These are phyloP conservation scores for Drosera spatulata DNA, from an alignment of 179 eudicot species.

Conservation along the genomic window DNA sequence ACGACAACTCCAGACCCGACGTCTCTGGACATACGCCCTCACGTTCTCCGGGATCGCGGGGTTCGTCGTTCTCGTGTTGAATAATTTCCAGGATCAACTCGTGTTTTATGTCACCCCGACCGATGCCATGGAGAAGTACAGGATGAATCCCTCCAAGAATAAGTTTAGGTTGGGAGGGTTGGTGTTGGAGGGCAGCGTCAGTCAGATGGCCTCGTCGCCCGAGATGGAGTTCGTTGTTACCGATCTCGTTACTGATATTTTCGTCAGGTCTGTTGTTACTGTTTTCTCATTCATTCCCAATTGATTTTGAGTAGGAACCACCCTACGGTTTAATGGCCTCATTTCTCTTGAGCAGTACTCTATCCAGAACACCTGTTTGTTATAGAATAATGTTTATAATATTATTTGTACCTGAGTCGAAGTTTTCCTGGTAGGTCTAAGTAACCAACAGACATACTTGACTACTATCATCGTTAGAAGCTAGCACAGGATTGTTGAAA, in stretches of 20 bases:
- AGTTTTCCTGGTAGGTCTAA: too few species aligned
- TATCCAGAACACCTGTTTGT: too few species aligned
- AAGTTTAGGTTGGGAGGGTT: conserved; percentile 82
- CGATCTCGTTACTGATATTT: conserved; percentile 68
- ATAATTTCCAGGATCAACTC: conserved; percentile 76
- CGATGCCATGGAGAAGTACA: conserved; percentile 53
- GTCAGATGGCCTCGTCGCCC: conserved; percentile 43
- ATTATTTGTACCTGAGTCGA: too few species aligned
- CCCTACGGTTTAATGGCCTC: too few species aligned
- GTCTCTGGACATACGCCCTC: conserved; percentile 77
- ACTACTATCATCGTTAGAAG: too few species aligned
- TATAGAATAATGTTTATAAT: too few species aligned
- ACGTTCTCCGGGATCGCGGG: conserved; percentile 80
- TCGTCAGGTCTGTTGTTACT: conserved; percentile 37
- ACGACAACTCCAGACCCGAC: conserved; percentile 69
- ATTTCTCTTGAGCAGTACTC: too few species aligned
- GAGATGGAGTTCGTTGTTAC: conserved; percentile 88
- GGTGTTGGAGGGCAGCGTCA: conserved; percentile 71
- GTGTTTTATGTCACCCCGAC: conserved; percentile 84
- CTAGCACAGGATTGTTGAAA: too few species aligned
- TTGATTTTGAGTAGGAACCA: too few species aligned
- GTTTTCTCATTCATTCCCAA: too few species aligned
- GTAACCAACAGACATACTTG: too few species aligned
- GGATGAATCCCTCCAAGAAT: conserved; percentile 28
- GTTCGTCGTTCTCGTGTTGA: conserved; percentile 57